These are phyloP conservation scores for Cryptosporidium baileyi DNA, from an alignment of 169 alveolate genomes.

Conservation along the genomic window DNA sequence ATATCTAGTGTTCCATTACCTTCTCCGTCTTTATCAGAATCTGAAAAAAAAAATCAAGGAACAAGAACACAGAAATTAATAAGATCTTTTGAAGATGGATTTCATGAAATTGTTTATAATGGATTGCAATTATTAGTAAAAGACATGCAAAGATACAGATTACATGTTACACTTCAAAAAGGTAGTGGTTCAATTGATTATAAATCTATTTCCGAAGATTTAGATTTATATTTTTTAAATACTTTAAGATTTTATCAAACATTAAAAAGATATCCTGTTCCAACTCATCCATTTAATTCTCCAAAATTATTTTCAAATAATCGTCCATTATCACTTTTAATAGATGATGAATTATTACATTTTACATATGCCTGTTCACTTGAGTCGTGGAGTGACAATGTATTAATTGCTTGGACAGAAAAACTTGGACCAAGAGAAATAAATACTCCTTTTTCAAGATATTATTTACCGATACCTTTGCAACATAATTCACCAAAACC, in stretches of 20 bases:
- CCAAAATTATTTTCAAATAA: slow-evolving; percentile 40
- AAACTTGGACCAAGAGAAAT: slow-evolving; percentile 56
- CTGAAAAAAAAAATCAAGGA: neutral
- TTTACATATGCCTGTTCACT: slow-evolving; percentile 68
- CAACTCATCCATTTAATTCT: slow-evolving; percentile 53
- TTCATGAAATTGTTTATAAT: slow-evolving; percentile 35
- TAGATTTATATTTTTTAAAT: slow-evolving; percentile 11
- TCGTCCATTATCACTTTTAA: slow-evolving; percentile 16
- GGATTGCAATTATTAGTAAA: slow-evolving; percentile 44
- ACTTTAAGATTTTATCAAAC: slow-evolving; percentile 57
- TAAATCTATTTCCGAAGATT: slow-evolving; percentile 2
- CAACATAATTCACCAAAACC: slow-evolving; percentile 46
- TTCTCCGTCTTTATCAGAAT: neutral
- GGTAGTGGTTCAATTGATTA: slow-evolving; percentile 38
- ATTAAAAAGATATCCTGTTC: slow-evolving; percentile 55
- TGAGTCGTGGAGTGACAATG: slow-evolving; percentile 67
- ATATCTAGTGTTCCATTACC: slow-evolving; percentile 39
- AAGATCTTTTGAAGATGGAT: slow-evolving; percentile 34
- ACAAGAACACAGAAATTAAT: slow-evolving; percentile 23
- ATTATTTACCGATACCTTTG: slow-evolving; percentile 41
- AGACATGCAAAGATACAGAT: slow-evolving; percentile 65
- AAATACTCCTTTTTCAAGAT: slow-evolving; percentile 21
- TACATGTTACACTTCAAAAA: slow-evolving; percentile 41
- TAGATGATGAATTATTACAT: slow-evolving; percentile 54
- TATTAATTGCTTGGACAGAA: slow-evolving; percentile 69